Evolutionary conservation across 2,329 filamentous ascomycete genomes (phyloP), one percentile per base, ranked within the genome.

Genomic region (Plectosphaerella sp.): DNA sequence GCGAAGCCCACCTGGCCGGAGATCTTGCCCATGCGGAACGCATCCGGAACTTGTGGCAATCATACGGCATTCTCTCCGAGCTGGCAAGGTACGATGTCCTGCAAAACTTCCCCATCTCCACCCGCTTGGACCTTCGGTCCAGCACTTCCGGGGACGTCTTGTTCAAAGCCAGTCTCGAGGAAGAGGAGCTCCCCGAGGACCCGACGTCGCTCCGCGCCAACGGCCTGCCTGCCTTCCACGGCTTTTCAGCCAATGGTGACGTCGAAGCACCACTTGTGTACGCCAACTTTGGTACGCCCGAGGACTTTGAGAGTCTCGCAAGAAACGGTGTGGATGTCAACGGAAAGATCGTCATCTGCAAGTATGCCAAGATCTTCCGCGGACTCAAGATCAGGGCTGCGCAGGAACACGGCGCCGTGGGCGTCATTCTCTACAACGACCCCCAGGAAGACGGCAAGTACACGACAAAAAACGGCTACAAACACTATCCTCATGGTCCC

Each of bases 381-480:
- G 87, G 86, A 1, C 69, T 90, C 49, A 90, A 89, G 64, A 79
- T 90, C 49, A 88, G 88, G 68, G 77, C 86, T 48, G 87, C 87
- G 5, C 80, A 88, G 65, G 84, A 89, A 59, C 70, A 87, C 14
- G 87, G 87, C 9, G 86, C 87, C 75, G 72, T 88, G 43, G 87
- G 86, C 10, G 76, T 80, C 3, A 70, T 89, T 39, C 79, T 90
- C 43, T 91, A 88, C 67, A 79, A 73, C 18, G 87, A 91, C 64
- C 87, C 87, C 7, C 84, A 87, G 49, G 84, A 88, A 61, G 87
- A 91, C 67, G 84, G 84, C 15, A 72, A 82, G 12, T 74, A 86
- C 16, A 88, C 83, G 0, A 82, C 84, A 48, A 75, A 78, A 61
- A 85, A 89, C 63, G 87, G 86, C 2, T 75, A 84, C 60, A 75